Base-by-base conservation (phyloP, 208 protist species). In the Wallacemonas collosoma region DNA sequence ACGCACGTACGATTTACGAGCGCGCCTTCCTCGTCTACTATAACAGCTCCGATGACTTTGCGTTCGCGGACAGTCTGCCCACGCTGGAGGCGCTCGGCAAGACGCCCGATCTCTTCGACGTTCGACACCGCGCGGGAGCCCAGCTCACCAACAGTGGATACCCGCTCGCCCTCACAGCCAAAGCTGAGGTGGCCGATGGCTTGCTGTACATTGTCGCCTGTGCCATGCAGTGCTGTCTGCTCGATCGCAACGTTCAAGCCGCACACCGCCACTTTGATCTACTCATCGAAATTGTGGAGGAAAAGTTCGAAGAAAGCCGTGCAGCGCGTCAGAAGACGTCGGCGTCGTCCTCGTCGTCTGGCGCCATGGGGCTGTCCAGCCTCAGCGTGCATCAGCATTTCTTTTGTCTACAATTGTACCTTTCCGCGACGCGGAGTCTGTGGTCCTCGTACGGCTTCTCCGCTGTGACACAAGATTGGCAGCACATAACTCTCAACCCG, bases 11-110 rank as follows among this genome's bases (percentile, higher is more conserved):
- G 9, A 58, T 86, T 9, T 83, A 89, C 54, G 51, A 82, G 41
- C 51, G 62, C 3, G 76, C 94, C 45, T 95, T 87, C 72, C 56
- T 83, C n/a, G 78, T 89, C 62, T 96, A 96, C 79, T 95, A 89
- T 75, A 93, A 94, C 80, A 85, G 86, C 76, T 95, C 92, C 2
- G 92, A 96, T 38, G 89, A 96, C 74, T 96, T 89, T 65, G 58
- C 15, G 12, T 90, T 96, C 72, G 70, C 93, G 36, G 41, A 50
- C 43, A 62, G 47, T 1, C 40, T 60, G 35, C 56, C 40, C 43
- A 87, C 86, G 40, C 68, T 96, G 38, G 74, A 86, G 71, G 64
- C 70, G n/a, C 74, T 94, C n/a, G 83, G 75, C 11, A 80, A 81
- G 38, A 57, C 85, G 15, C 63, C 79, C 0, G 81, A 83, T 58